These are phyloP conservation scores for Scutellaria galericulata DNA, from an alignment of 257 asterid species.

Conservation along the genomic window DNA sequence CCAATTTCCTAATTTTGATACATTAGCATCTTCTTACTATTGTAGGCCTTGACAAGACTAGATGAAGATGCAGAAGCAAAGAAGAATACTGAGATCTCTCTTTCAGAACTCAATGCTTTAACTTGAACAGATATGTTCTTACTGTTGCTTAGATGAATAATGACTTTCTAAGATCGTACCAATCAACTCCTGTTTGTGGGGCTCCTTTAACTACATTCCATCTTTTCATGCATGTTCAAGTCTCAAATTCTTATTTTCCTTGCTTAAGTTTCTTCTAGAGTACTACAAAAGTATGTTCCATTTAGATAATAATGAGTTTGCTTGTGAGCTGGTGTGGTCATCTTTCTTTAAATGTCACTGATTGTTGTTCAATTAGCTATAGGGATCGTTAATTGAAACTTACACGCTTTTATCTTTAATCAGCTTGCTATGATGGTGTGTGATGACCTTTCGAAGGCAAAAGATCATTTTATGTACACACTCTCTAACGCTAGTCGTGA, in stretches of 20 bases:
- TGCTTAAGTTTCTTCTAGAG: not conserved
- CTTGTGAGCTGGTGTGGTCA: slow-evolving; percentile 24
- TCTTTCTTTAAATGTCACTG: not conserved
- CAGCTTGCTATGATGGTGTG: slow-evolving; percentile 82
- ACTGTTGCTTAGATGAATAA: slow-evolving; percentile 29
- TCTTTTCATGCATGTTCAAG: not conserved
- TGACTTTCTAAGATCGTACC: not conserved
- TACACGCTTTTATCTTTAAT: slow-evolving; percentile 43
- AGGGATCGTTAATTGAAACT: slow-evolving; percentile 38
- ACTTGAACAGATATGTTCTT: slow-evolving; percentile 14
- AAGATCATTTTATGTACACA: slow-evolving; percentile 35
- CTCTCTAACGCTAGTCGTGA: slow-evolving; percentile 30
- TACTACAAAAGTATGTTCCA: not conserved
- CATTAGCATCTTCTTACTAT: slow-evolving; percentile 50
- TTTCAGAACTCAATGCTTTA: slow-evolving; percentile 36
- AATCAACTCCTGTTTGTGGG: slow-evolving; percentile 19
- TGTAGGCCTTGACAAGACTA: slow-evolving; percentile 78
- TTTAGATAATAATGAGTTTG: not conserved
- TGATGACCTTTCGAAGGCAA: slow-evolving; percentile 57
- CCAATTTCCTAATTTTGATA: slow-evolving; percentile 39
- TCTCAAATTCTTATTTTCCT: not conserved
- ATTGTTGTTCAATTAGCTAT: not conserved
- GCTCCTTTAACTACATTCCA: slow-evolving; percentile 7
- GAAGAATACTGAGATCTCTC: slow-evolving; percentile 42
- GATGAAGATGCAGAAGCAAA: slow-evolving; percentile 69